Percentiles rank a stretch among this genome's conserved stretches.
Evolutionary conservation across 2,329 filamentous ascomycete species (phyloP).

Genomic region (Alternaria gansuensis): DNA sequence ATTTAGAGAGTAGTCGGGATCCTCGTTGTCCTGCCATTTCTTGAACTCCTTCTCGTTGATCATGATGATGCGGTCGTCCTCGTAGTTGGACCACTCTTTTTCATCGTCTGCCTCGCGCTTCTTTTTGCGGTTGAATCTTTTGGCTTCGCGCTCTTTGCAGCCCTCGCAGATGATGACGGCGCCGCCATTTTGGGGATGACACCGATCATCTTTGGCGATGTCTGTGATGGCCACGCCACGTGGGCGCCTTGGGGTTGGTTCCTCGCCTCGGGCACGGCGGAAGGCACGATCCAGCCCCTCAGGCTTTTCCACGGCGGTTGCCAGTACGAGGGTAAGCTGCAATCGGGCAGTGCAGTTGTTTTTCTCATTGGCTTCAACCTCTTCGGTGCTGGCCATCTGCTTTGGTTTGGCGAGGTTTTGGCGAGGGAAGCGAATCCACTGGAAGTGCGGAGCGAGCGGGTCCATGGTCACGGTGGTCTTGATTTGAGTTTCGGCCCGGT

Average conservation of each 20-base stretch:
- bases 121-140: constrained; percentile 91
- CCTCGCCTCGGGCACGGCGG: constrained; percentile 62
- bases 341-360: constrained; percentile 56
- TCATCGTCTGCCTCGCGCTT: constrained; percentile 89
- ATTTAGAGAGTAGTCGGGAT: constrained; percentile 29
- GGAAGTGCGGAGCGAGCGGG: constrained; percentile 76
- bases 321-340: constrained; percentile 73
- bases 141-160: constrained; percentile 91
- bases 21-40: constrained; percentile 43
- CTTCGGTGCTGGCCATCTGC: constrained; percentile 77
- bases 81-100: constrained; percentile 72
- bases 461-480: constrained; percentile 82
- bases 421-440: constrained; percentile 83
- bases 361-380: constrained; percentile 77
- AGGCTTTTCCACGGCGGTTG: constrained; percentile 84
- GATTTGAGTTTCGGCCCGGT: constrained; percentile 95
- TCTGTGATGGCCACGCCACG: constrained; percentile 53
- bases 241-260: constrained; percentile 50
- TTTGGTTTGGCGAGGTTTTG: constrained; percentile 96
- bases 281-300: constrained; percentile 73
- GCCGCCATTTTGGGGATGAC: constrained; percentile 85
- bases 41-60: constrained; percentile 53
- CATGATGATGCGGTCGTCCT: constrained; percentile 56
- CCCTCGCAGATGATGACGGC: constrained; percentile 90
- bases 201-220: constrained; percentile 68